Percentiles rank a stretch among this genome's conserved stretches.
Conservation (phyloP, 345 rosid genomes). For the Salix caprea region DNA sequence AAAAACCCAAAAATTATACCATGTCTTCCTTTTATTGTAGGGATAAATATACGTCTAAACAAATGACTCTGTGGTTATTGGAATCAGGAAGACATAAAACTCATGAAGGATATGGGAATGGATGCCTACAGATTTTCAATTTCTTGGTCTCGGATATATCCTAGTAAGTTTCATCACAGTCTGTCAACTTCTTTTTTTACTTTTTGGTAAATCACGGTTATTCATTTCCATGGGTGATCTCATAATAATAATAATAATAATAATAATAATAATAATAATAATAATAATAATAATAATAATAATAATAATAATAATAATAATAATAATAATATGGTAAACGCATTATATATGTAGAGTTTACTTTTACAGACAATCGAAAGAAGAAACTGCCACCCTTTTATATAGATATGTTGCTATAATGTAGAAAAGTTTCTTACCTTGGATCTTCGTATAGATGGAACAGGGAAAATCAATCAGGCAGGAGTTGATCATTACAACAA, state of each 20-base stretch:
- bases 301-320: no score
- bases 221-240: not conserved
- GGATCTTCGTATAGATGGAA: slow-evolving; percentile 47
- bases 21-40: not conserved
- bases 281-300: no score
- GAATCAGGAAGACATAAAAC: slow-evolving; percentile 77
- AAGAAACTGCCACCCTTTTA: no score
- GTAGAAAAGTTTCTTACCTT: not conserved
- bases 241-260: no score
- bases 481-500: slow-evolving; percentile 91
- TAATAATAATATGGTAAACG: not conserved
- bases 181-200: no score
- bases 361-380: no score
- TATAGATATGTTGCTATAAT: not conserved
- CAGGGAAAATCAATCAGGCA: slow-evolving; percentile 72
- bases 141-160: slow-evolving; percentile 90
- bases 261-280: no score
- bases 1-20: not conserved
- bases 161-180: slow-evolving; percentile 41
- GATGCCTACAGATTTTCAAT: slow-evolving; percentile 88
- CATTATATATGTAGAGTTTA: no score
- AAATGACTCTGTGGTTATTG: not conserved
- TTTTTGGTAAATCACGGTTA: not conserved
- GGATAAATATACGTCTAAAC: not conserved
- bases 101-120: slow-evolving; percentile 94